phyloP scores from a whole-genome alignment of 345 rosid species.

The Gossypium australe region DNA sequence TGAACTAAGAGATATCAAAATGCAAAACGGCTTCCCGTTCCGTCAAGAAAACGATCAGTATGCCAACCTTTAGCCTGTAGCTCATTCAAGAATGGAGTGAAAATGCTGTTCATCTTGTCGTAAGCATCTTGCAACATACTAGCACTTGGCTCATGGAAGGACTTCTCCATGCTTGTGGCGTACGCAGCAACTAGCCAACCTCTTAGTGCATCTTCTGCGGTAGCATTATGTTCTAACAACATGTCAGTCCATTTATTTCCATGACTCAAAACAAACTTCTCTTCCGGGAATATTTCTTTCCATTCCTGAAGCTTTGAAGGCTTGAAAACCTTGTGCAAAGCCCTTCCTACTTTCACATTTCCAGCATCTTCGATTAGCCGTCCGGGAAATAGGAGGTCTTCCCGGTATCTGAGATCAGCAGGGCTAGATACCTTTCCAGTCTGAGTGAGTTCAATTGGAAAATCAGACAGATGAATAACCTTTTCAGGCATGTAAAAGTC shows the following conservation, averaged over 20 bases:
- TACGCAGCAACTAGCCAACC: conserved; percentile 95
- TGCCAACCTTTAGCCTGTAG: conserved; percentile 88
- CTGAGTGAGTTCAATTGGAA: conserved; percentile 31
- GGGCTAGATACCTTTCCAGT: conserved; percentile 75
- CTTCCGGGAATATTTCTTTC: conserved; percentile 59
- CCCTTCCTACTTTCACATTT: conserved; percentile 70
- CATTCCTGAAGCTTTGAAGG: conserved; percentile 59
- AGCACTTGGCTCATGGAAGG: conserved; percentile 24
- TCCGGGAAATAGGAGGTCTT: conserved; percentile 75
- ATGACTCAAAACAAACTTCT: conserved; percentile 57
- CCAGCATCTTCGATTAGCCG: conserved; percentile 79
- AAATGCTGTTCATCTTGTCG: conserved; percentile 49
- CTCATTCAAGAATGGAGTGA: conserved; percentile 50
- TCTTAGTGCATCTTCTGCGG: conserved; percentile 86
- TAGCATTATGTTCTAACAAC: conserved; percentile 71
- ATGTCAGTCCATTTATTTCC: conserved; percentile 60
- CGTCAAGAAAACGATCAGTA: conserved; percentile 82
- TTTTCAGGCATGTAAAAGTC: background rate
- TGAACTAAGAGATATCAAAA: conserved; percentile 25
- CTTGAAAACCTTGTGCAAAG: conserved; percentile 53
- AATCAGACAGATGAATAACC: conserved; percentile 17
- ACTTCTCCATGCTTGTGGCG: conserved; percentile 39
- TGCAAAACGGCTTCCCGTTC: conserved; percentile 75
- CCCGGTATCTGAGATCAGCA: conserved; percentile 68
- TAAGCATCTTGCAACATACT: conserved; percentile 53